phyloP scores from a whole-genome alignment of 495 filamentous ascomycete species.

The Daldinia grandis region DNA sequence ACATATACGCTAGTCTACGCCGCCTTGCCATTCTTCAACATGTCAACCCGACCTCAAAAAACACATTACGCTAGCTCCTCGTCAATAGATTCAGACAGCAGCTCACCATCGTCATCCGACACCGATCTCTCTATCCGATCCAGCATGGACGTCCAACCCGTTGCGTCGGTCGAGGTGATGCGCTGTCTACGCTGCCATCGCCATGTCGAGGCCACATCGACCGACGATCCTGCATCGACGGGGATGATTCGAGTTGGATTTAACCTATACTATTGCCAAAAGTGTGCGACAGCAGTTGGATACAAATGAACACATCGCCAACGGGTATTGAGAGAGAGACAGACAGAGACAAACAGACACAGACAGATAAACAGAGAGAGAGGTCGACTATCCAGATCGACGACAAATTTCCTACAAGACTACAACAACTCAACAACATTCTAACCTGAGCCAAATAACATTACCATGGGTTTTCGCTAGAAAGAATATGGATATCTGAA shows the following conservation, averaged over 20 bases:
- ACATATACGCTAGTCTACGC: constrained; percentile 16
- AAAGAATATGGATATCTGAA: constrained; percentile 20
- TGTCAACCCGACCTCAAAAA: constrained; percentile 51
- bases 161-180: constrained; percentile 60
- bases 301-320: constrained; percentile 62
- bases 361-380: neutral
- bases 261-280: constrained; percentile 81
- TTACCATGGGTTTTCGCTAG: constrained; percentile 13
- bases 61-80: constrained; percentile 52
- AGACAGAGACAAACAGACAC: neutral
- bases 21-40: constrained; percentile 31
- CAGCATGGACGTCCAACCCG: constrained; percentile 57
- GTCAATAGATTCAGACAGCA: constrained; percentile 48
- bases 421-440: constrained; percentile 7
- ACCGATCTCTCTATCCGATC: constrained; percentile 51
- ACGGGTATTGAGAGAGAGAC: neutral
- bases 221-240: constrained; percentile 59
- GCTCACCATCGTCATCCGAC: constrained; percentile 52
- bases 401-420: neutral
- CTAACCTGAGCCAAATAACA: constrained; percentile 6
- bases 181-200: constrained; percentile 65
- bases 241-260: constrained; percentile 76
- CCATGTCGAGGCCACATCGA: constrained; percentile 61
- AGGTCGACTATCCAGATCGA: constrained; percentile 5
- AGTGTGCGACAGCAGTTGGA: constrained; percentile 76